Conservation (phyloP, 805 yeast species). For the Teunomyces stri region DNA sequence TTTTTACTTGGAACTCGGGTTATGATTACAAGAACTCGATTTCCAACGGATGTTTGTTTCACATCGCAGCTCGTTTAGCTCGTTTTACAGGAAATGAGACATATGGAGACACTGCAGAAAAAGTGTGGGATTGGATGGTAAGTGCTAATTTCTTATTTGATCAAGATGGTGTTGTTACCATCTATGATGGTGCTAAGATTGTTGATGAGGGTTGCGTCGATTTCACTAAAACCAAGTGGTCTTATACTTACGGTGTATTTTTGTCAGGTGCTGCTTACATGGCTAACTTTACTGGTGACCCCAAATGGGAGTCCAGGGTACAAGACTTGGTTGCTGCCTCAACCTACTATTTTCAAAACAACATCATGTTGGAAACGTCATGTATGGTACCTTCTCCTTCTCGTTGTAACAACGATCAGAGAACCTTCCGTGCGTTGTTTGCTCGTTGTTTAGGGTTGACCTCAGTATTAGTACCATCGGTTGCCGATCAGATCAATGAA, state of each 20-base stretch:
- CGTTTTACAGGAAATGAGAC: slow-evolving; percentile 74
- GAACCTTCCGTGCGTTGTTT: slow-evolving; percentile 70
- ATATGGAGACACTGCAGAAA: slow-evolving; percentile 72
- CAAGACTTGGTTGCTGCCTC: slow-evolving; percentile 37
- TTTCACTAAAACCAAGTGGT: slow-evolving; percentile 56
- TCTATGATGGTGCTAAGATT: slow-evolving; percentile 61
- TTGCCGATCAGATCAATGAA: slow-evolving; percentile 40
- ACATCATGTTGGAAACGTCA: slow-evolving; percentile 58
- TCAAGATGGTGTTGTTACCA: slow-evolving; percentile 19
- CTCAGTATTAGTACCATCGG: slow-evolving; percentile 51
- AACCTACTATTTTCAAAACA: slow-evolving; percentile 42
- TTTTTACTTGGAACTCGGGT: slow-evolving; percentile 90
- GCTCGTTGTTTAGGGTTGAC: slow-evolving; percentile 63
- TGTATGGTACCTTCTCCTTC: slow-evolving; percentile 46
- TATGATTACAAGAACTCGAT: slow-evolving; percentile 90
- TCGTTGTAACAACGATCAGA: slow-evolving; percentile 70
- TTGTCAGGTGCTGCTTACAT: slow-evolving; percentile 69
- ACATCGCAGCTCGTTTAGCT: slow-evolving; percentile 81
- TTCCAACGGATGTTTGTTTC: slow-evolving; percentile 87
- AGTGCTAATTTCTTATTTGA: slow-evolving; percentile 20
- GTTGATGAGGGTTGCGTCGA: slow-evolving; percentile 43
- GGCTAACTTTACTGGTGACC: slow-evolving; percentile 57
- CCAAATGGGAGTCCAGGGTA: slow-evolving; percentile 41
- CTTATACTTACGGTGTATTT: slow-evolving; percentile 68
- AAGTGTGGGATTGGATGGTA: slow-evolving; percentile 79